Evolutionary conservation across 1,139 yeast species (phyloP), one percentile per base, ranked within the genome.

Genomic region (Yamadazyma taylorii): DNA sequence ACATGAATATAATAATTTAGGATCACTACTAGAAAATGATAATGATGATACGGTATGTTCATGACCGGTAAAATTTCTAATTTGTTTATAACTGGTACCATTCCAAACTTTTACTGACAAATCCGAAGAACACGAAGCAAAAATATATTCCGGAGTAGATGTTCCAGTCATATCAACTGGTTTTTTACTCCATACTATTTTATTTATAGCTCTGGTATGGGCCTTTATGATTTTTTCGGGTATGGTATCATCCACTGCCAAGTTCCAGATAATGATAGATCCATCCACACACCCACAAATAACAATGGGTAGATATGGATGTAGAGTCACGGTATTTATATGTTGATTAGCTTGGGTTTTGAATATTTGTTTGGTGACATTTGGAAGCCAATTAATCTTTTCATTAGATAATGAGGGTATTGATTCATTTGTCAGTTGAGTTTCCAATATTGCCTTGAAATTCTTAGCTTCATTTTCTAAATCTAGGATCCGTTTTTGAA

Each of bases 1-100:
- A 14, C 82, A 87, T 3, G 90, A 80, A 35, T 85, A 78, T 17
- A 88, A 58, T 1, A 60, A 47, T 19, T 58, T 52, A 2, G 75
- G 71, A 23, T 73, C 66, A 5, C 51, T 37, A 4, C 43, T 51
- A 2, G 73, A 65, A 56, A 85, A 84, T 17, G 68, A 64, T 10
- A 87, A 65, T 1, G 80, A 68, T 0, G 95, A 85, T 0, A 90
- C 80, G 2, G 94, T 81, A 58, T 89, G 96, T 45, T 89, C 95
- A 60, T 90, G 97, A n/a, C 97, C 97, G 1, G 81, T 65, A 15
- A 90, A 63, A 0, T 89, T 81, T 33, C 88, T 70, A 3, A 80
- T 58, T 35, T 83, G 81, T 33, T 72, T 70, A 50, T 77, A 77
- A 15, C 67, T 59, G 8, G 69, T 60, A 1, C 76, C 72, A 50